Conservation (phyloP, 2,329 filamentous ascomycete species). For the Talaromyces rugulosus region DNA sequence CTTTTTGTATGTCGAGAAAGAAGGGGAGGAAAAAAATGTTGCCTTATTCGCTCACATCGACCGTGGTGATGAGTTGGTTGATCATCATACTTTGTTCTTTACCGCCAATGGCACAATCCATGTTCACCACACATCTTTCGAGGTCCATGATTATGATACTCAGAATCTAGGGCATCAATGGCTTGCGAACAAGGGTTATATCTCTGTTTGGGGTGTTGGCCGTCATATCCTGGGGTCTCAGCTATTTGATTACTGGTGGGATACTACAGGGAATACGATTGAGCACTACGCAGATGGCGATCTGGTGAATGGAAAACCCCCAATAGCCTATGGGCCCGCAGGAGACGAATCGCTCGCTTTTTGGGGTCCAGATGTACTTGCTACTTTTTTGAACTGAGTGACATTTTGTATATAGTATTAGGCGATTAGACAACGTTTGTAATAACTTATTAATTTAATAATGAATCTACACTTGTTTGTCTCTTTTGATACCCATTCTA, state of each 20-base stretch:
- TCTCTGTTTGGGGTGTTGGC: conserved; percentile 48
- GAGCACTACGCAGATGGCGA: conserved; percentile 51
- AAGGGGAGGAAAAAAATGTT: conserved; percentile 21
- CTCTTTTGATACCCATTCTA: not conserved
- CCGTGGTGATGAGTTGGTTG: conserved; percentile 41
- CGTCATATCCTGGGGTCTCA: conserved; percentile 50
- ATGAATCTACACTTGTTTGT: not conserved
- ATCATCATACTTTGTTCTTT: conserved; percentile 55
- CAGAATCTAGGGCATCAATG: conserved; percentile 51
- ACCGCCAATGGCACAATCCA: conserved; percentile 28
- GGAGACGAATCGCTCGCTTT: conserved; percentile 30
- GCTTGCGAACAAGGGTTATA: conserved; percentile 44
- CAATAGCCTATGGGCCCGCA: conserved; percentile 29
- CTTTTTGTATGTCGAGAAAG: conserved; percentile 23
- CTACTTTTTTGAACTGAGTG: conserved; percentile 24
- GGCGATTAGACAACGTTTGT: not conserved
- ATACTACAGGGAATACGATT: conserved; percentile 24
- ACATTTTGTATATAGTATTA: not conserved
- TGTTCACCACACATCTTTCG: conserved; percentile 49
- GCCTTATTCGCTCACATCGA: conserved; percentile 51
- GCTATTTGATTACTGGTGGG: conserved; percentile 53
- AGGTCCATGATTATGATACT: conserved; percentile 51
- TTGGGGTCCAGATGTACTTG: conserved; percentile 33
- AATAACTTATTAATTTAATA: not conserved
- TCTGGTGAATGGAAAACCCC: conserved; percentile 42